phyloP scores from a whole-genome alignment of 2,329 filamentous ascomycete genomes.

The Fusarium sp. region DNA sequence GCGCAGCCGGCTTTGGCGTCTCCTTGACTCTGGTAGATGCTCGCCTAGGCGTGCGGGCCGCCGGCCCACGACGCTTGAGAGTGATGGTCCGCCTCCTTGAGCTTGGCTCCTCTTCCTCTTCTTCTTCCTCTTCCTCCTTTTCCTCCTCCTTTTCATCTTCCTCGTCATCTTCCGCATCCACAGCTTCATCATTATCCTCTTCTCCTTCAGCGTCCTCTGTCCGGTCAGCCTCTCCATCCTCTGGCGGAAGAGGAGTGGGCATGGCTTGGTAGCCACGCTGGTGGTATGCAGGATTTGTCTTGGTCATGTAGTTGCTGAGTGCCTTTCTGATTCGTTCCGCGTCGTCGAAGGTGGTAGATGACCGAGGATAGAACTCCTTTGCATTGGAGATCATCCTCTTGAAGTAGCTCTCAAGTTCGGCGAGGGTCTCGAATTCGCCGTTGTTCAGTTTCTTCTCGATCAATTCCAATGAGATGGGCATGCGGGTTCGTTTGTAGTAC shows the following conservation, averaged over 20 bases:
- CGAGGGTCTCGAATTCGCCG: conserved; percentile 76
- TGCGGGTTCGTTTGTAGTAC: conserved; percentile 81
- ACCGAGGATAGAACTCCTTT: conserved; percentile 83
- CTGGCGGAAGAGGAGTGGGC: conserved; percentile 75
- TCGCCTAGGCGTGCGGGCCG: conserved; percentile 49
- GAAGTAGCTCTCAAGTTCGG: conserved; percentile 83
- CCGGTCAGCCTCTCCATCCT: conserved; percentile 48
- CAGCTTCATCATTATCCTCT: conserved; percentile 49
- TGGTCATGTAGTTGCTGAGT: conserved; percentile 88
- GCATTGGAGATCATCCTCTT: conserved; percentile 91
- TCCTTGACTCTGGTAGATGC: conserved; percentile 47
- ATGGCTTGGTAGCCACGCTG: conserved; percentile 75
- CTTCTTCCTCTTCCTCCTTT: conserved; percentile 47
- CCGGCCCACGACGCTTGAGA: conserved; percentile 53
- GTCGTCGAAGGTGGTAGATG: conserved; percentile 80
- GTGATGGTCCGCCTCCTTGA: conserved; percentile 55
- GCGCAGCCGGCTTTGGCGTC: conserved; percentile 51
- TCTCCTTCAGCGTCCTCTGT: conserved; percentile 45
- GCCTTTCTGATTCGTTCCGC: conserved; percentile 89
- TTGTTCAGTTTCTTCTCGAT: conserved; percentile 81
- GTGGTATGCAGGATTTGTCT: conserved; percentile 85
- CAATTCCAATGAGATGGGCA: conserved; percentile 82
- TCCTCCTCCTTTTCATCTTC: conserved; percentile 48
- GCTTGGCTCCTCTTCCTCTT: conserved; percentile 44
- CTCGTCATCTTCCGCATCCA: conserved; percentile 49